These are phyloP conservation scores for Penicillium subrubescens DNA, from an alignment of 495 filamentous ascomycete species.

Conservation along the genomic window DNA sequence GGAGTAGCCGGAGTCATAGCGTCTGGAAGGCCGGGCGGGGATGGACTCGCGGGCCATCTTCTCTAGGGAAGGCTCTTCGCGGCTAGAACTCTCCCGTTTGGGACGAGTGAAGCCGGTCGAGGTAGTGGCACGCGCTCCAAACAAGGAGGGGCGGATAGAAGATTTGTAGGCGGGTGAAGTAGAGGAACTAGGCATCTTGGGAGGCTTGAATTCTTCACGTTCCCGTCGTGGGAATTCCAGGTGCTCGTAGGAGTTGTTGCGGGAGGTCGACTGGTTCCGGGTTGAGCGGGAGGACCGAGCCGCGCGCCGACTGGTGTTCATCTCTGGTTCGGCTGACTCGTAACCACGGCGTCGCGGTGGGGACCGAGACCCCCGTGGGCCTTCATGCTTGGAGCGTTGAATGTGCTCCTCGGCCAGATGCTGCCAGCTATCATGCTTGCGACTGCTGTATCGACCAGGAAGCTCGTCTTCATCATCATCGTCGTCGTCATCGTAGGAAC, in stretches of 20 bases:
- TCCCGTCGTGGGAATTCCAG: conserved; percentile 29
- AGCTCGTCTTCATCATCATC: conserved; percentile 26
- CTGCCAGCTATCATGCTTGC: conserved; percentile 19
- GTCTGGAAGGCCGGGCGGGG: conserved; percentile 38
- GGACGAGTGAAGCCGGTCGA: conserved; percentile 29
- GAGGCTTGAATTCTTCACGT: conserved; percentile 27
- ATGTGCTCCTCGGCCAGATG: conserved; percentile 44
- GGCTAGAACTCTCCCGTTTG: conserved; percentile 30
- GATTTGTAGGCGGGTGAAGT: conserved; percentile 29
- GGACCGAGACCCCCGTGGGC: conserved; percentile 33
- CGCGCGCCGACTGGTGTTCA: conserved; percentile 28
- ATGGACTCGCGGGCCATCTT: conserved; percentile 27
- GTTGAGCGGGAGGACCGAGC: conserved; percentile 35
- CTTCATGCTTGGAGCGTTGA: conserved; percentile 33
- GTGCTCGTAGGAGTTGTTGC: conserved; percentile 39
- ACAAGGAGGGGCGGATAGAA: conserved; percentile 32
- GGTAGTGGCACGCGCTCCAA: conserved; percentile 36
- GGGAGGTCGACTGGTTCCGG: conserved; percentile 33
- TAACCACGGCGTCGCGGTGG: conserved; percentile 35
- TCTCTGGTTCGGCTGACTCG: conserved; percentile 42
- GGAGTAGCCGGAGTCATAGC: conserved; percentile 50
- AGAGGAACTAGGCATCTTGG: conserved; percentile 36
- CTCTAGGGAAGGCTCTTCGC: conserved; percentile 24
- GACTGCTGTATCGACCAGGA: conserved; percentile 21
- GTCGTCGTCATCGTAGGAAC: conserved; percentile 30